Conservation (phyloP, 1,139 yeast genomes). For the Hyphopichia fennica region DNA sequence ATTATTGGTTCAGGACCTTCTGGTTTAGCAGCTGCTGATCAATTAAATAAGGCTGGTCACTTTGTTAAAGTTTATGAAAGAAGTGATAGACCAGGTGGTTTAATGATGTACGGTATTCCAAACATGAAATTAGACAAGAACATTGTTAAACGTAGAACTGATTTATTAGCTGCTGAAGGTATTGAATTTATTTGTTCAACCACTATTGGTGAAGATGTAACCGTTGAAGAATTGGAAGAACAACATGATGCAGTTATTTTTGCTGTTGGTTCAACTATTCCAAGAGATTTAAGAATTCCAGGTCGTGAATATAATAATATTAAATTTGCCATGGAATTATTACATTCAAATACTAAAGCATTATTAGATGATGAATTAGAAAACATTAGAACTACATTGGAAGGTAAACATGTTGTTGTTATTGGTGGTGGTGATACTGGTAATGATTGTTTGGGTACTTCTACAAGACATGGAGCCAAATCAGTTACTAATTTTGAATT, state of each 20-base stretch:
- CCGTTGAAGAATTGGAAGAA: constrained; percentile 65
- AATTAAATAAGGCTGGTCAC: constrained; percentile 95
- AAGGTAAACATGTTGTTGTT: constrained; percentile 89
- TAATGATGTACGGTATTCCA: constrained; percentile 98
- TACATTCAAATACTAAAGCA: constrained; percentile 88
- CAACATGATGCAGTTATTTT: constrained; percentile 80
- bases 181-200: constrained; percentile 73
- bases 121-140: constrained; percentile 97
- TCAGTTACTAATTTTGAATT: constrained; percentile 95
- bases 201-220: constrained; percentile 79
- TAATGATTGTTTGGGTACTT: constrained; percentile 97
- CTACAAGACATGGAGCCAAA: constrained; percentile 96
- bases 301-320: constrained; percentile 90
- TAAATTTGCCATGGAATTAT: constrained; percentile 91
- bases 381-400: constrained; percentile 67
- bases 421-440: constrained; percentile 99
- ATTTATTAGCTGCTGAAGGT: constrained; percentile 89
- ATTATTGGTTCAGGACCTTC: constrained; percentile 96
- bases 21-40: constrained; percentile 96
- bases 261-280: constrained; percentile 96
- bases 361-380: constrained; percentile 80
- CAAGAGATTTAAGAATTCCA: constrained; percentile 91
- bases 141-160: constrained; percentile 90
- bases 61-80: constrained; percentile 88
- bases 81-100: constrained; percentile 94